phyloP scores from a whole-genome alignment of 352 stramenopile species.

The Phytophthora brassicae region DNA sequence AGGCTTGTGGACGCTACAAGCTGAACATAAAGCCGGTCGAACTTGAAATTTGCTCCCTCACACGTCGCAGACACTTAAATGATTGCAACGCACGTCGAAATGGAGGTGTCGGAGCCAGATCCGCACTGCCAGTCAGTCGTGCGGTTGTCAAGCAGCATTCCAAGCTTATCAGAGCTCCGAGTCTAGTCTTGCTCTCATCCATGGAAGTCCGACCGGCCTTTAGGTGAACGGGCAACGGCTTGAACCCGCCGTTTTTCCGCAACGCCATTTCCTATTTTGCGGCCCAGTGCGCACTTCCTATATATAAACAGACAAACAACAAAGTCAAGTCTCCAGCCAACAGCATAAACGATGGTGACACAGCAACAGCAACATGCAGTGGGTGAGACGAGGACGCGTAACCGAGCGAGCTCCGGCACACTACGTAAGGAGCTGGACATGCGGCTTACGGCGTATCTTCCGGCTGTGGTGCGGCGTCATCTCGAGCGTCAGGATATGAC shows the following conservation, averaged over 20 bases:
- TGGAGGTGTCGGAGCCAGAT: constrained; percentile 10
- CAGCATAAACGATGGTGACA: constrained; percentile 12
- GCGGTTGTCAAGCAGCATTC: constrained; percentile 17
- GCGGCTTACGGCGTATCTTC: constrained; percentile 80
- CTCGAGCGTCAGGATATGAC: constrained; percentile 62
- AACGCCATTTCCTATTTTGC: constrained; percentile 46
- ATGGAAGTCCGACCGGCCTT: constrained; percentile 33
- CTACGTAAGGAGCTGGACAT: constrained; percentile 83
- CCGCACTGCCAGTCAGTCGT: constrained; percentile 21
- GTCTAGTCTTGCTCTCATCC: constrained; percentile 21
- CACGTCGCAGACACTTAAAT: constrained; percentile 32
- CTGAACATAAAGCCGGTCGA: constrained; percentile 24
- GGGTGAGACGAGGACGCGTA: constrained; percentile 8
- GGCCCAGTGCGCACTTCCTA: constrained; percentile 11
- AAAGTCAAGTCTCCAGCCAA: no score
- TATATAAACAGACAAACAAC: constrained; percentile 16
- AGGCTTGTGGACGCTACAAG: constrained; percentile 1
- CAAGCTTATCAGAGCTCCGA: constrained; percentile 3
- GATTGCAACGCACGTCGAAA: constrained; percentile 30
- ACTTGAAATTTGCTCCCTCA: constrained; percentile 19
- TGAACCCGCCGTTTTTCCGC: constrained; percentile 21
- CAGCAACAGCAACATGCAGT: constrained; percentile 7
- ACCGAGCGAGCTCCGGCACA: constrained; percentile 39
- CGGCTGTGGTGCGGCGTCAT: constrained; percentile 75
- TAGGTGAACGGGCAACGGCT: constrained; percentile 11